These are phyloP conservation scores for Aspergillus incahuasiensis DNA, from an alignment of 495 filamentous ascomycete species.

Conservation along the genomic window DNA sequence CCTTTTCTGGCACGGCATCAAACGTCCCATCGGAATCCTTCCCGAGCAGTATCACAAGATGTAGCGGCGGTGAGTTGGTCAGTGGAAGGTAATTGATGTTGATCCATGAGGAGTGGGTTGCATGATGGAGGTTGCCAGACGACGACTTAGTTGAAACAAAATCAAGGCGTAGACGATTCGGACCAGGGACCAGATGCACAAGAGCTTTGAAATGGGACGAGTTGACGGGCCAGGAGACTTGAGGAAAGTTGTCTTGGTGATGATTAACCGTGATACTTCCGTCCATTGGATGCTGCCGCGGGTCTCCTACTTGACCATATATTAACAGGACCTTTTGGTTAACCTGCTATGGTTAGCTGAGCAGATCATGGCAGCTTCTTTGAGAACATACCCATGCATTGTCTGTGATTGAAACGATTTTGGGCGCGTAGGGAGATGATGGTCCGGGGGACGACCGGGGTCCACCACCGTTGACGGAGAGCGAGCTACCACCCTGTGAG, in stretches of 20 bases:
- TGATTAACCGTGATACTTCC: conserved; percentile 76
- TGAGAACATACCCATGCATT: conserved; percentile 66
- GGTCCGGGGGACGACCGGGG: conserved; percentile 49
- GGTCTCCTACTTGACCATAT: conserved; percentile 73
- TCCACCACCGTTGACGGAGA: conserved; percentile 51
- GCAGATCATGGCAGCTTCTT: no score
- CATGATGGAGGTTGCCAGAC: conserved; percentile 61
- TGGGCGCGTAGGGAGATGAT: conserved; percentile 72
- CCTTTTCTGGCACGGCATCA: conserved; percentile 71
- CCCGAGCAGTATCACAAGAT: conserved; percentile 77
- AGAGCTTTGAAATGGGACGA: conserved; percentile 86
- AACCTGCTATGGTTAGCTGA: conserved; percentile 47
- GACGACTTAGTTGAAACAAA: conserved; percentile 78
- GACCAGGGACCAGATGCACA: conserved; percentile 79
- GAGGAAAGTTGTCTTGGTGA: conserved; percentile 77
- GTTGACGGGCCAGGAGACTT: conserved; percentile 76
- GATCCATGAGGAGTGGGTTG: conserved; percentile 71
- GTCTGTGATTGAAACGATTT: conserved; percentile 69
- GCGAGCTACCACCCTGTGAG: conserved; percentile 32
- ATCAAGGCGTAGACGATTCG: conserved; percentile 80
- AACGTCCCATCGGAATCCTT: conserved; percentile 86
- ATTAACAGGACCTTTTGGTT: conserved; percentile 85
- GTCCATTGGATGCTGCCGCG: conserved; percentile 64
- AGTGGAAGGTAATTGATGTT: conserved; percentile 81
- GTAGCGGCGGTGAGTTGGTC: conserved; percentile 68